Evolutionary conservation across 805 yeast species (phyloP).

Genomic region (Yarrowia keelungensis): DNA sequence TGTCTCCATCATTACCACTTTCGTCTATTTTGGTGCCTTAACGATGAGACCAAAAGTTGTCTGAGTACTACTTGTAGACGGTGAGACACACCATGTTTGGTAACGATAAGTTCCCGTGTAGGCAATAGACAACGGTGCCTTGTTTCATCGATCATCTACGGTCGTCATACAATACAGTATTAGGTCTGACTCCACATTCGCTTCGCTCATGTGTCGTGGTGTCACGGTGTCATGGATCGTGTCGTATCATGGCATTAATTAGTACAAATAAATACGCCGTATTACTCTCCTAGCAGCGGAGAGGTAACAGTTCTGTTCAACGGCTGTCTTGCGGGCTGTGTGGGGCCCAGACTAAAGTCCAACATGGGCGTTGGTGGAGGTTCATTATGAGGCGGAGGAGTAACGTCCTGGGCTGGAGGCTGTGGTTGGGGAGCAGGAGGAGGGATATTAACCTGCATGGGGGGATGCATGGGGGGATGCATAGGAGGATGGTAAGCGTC

Average conservation of each 20-base stretch:
- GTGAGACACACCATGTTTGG: too few relatives aligned
- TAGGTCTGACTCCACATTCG: not conserved
- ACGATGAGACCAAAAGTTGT: too few relatives aligned
- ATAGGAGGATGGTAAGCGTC: not conserved
- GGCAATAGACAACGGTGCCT: too few relatives aligned
- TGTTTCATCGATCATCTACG: too few relatives aligned
- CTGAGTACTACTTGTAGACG: too few relatives aligned
- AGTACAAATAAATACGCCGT: not conserved
- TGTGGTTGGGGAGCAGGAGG: not conserved
- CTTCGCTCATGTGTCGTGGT: not conserved
- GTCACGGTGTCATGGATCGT: too few relatives aligned
- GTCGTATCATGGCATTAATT: too few relatives aligned
- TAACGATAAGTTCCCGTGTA: too few relatives aligned
- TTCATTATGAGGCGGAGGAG: not conserved
- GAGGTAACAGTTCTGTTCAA: constrained; percentile 1
- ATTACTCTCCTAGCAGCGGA: constrained; percentile 18
- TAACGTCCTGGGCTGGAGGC: not conserved
- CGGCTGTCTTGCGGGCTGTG: not conserved
- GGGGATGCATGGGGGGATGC: not conserved
- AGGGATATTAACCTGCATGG: constrained; percentile 3
- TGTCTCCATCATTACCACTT: too few relatives aligned
- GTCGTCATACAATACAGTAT: too few relatives aligned
- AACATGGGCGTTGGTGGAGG: constrained; percentile 32
- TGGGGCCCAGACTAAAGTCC: constrained; percentile 19
- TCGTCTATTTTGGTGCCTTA: too few relatives aligned